Evolutionary conservation across 2,329 filamentous ascomycete species (phyloP), one percentile per base, ranked within the genome.

Genomic region (Exophiala bonariae): DNA sequence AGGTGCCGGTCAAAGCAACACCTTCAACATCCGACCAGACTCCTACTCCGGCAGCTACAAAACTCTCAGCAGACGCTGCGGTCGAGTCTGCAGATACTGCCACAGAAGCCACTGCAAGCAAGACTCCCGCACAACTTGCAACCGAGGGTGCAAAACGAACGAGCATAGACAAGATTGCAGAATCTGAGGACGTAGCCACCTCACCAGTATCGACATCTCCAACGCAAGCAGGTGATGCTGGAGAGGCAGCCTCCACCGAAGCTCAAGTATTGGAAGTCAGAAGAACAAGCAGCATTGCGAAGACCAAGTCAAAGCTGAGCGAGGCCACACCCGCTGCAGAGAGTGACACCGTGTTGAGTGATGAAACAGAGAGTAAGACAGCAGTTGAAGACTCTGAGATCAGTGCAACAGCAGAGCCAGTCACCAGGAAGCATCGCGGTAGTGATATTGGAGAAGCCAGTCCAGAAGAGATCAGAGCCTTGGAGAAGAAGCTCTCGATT

Each of bases 361-460:
- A 33, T 23, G n/a, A 19, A 13, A 37, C 38, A 14, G 28, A 38
- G 11, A 23, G 35, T 18, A 16, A 35, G 7, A 36, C 32, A 19
- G 43, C 48, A 4, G 49, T 39, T 4, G 40, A 50, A n/a, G 44
- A 49, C 17, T 35, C 35, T 14, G 52, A 47, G 36, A 26, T 44
- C 32, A 54, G 23, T 18, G 19, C 44, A 18, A 38, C 49, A 16
- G 23, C 17, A 9, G 18, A 33, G 14, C 33, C 35, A 17, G 11
- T 39, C 23, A 11, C 16, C 5, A 36, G 41, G 22, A 32, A 4
- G 61, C 63, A 71, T 46, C 59, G 71, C 31, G 62, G 68, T 9
- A 61, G 64, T 35, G 70, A 68, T 3, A 63, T 71, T 28, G 64
- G 65, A 3, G 60, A 59, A 8, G 62, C 61, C 3, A 55, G 52